Conservation (phyloP, 2,329 filamentous ascomycete species). For the Neonectria neomacrospora region DNA sequence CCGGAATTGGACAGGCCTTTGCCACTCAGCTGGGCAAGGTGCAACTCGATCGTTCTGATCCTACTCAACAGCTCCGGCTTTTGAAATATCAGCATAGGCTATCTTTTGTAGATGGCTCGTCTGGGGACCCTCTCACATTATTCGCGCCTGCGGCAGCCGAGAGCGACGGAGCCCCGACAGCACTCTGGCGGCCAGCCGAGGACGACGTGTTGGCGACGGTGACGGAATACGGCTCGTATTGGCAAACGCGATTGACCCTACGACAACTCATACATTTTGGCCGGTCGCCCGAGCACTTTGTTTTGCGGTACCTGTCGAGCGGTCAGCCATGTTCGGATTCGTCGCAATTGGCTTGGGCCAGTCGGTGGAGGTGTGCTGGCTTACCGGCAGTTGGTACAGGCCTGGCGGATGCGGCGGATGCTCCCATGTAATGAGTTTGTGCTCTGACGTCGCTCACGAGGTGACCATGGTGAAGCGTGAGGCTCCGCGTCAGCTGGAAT, state of each 20-base stretch:
- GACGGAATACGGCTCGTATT: conserved; percentile 24
- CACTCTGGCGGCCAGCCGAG: conserved; percentile 7
- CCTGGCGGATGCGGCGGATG: conserved; percentile 31
- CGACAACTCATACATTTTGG: conserved; percentile 26
- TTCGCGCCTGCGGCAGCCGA: background rate
- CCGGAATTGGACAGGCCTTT: background rate
- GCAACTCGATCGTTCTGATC: conserved; percentile 23
- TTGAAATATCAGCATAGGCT: background rate
- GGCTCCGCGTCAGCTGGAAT: background rate
- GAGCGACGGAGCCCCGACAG: background rate
- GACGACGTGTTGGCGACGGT: background rate
- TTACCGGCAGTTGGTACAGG: conserved; percentile 28
- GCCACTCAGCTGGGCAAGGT: conserved; percentile 23
- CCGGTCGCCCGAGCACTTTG: conserved; percentile 29
- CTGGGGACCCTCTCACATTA: conserved; percentile 8
- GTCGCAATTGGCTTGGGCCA: background rate
- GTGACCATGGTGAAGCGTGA: background rate
- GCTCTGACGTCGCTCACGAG: background rate
- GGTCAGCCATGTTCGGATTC: background rate
- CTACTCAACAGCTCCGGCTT: conserved; percentile 23
- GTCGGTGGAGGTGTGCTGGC: background rate
- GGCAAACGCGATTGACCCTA: conserved; percentile 19
- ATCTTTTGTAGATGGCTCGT: no score
- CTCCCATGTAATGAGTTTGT: background rate
- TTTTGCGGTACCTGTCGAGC: conserved; percentile 24